Conservation (phyloP, 148 eudicot genomes). For the Vaccinium darrowii region DNA sequence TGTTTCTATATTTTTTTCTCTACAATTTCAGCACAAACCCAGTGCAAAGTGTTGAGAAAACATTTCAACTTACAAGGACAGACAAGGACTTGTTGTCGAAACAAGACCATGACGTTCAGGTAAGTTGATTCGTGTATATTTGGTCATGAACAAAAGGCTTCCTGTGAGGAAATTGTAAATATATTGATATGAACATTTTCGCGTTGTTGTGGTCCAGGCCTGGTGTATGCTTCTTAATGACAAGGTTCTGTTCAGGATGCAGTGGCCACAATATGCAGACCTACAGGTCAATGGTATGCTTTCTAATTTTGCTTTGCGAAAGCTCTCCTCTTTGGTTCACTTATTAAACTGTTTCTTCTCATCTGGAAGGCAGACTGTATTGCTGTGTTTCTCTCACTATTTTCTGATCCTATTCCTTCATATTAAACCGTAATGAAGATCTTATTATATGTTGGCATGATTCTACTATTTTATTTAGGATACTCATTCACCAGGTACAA, state of each 20-base stretch:
- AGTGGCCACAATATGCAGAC: constrained; percentile 74
- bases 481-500: neutral
- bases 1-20: neutral
- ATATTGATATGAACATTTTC: neutral
- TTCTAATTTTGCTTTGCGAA: constrained; percentile 13
- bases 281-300: constrained; percentile 73
- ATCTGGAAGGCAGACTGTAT: neutral
- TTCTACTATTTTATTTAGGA: neutral
- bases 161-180: neutral
- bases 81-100: constrained; percentile 50
- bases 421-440: neutral
- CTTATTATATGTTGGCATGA: neutral
- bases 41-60: constrained; percentile 54
- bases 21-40: constrained; percentile 44
- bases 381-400: neutral
- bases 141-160: neutral
- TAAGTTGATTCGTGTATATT: constrained; percentile 15
- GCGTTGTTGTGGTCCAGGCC: constrained; percentile 39
- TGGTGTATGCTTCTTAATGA: constrained; percentile 91
- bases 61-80: constrained; percentile 62
- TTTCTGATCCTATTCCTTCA: neutral
- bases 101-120: constrained; percentile 71
- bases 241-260: constrained; percentile 76
- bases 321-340: neutral
- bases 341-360: neutral